A percentile compares a stretch with the other conserved stretches of the same genome.
Conservation (phyloP, 2,329 filamentous ascomycete species). For the Blastomyces percursus region DNA sequence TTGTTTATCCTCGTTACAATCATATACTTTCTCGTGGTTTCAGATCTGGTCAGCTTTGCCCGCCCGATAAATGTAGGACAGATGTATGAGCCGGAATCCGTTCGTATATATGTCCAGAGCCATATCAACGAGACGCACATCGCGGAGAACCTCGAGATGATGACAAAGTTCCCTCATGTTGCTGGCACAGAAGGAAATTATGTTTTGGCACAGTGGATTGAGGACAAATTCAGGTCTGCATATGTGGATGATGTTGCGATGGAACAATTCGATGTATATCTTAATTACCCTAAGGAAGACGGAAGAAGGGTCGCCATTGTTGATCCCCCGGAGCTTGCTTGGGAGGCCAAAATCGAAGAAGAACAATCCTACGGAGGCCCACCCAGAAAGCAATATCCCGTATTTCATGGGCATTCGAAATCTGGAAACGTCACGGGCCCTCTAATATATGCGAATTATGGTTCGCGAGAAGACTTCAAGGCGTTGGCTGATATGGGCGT, state of each 20-base stretch:
- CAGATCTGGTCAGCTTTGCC: constrained; percentile 64
- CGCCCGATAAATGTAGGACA: constrained; percentile 53
- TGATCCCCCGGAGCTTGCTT: constrained; percentile 54
- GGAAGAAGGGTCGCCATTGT: constrained; percentile 76
- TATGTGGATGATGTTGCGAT: constrained; percentile 64
- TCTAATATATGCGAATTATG: constrained; percentile 86
- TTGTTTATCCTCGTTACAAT: constrained; percentile 64
- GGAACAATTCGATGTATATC: constrained; percentile 75
- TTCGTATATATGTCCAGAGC: constrained; percentile 63
- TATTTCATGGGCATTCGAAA: constrained; percentile 83
- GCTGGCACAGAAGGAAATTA: constrained; percentile 92
- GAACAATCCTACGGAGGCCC: constrained; percentile 55
- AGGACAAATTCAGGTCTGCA: constrained; percentile 61
- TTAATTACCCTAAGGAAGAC: constrained; percentile 74
- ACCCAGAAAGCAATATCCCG: constrained; percentile 56
- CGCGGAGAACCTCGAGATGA: constrained; percentile 61
- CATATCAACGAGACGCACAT: constrained; percentile 60
- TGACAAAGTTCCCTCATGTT: constrained; percentile 77
- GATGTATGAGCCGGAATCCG: constrained; percentile 72
- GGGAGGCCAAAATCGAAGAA: constrained; percentile 79
- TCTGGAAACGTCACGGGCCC: constrained; percentile 76
- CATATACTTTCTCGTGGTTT: constrained; percentile 75
- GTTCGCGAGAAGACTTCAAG: constrained; percentile 72
- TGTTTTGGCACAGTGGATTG: constrained; percentile 71
- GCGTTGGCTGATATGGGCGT: constrained; percentile 59